A percentile compares a stretch with the other conserved stretches of the same genome.
phyloP scores from a whole-genome alignment of 768 basidiomycete species.

The Fistulinella prunicolor region DNA sequence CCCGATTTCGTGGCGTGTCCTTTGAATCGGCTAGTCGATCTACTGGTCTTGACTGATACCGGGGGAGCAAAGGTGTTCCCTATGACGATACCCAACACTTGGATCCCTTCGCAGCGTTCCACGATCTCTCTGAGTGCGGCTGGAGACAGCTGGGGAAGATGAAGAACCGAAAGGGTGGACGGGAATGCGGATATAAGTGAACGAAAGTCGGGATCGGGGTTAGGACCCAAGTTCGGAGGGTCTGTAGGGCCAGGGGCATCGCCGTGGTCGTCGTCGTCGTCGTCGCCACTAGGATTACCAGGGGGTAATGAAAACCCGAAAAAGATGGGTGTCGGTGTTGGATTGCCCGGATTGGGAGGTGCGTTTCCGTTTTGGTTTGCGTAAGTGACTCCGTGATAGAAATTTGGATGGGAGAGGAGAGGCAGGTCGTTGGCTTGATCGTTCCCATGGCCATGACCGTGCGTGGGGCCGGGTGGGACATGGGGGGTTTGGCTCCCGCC shows the following conservation, averaged over 20 bases:
- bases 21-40: background rate
- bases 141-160: slow-evolving; percentile 23
- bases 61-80: slow-evolving; percentile 9
- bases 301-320: slow-evolving; percentile 8
- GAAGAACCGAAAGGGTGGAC: slow-evolving; percentile 33
- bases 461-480: slow-evolving; percentile 2
- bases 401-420: slow-evolving; percentile 12
- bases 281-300: slow-evolving; percentile 1
- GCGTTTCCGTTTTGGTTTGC: background rate
- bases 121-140: slow-evolving; percentile 19
- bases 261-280: background rate
- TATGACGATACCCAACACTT: slow-evolving; percentile 19
- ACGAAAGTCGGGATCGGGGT: slow-evolving; percentile 20
- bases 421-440: slow-evolving; percentile 11
- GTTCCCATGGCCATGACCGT: background rate
- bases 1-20: background rate
- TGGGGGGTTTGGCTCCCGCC: slow-evolving; percentile 7
- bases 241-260: background rate
- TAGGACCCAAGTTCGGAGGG: slow-evolving; percentile 10
- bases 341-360: slow-evolving; percentile 3
- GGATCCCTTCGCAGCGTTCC: slow-evolving; percentile 17
- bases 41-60: background rate
- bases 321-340: too few relatives aligned
- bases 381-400: slow-evolving; percentile 2
- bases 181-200: slow-evolving; percentile 30